Evolutionary conservation across 768 basidiomycete species (phyloP), one percentile per base, ranked within the genome.

Genomic region (Amanita thiersii): DNA sequence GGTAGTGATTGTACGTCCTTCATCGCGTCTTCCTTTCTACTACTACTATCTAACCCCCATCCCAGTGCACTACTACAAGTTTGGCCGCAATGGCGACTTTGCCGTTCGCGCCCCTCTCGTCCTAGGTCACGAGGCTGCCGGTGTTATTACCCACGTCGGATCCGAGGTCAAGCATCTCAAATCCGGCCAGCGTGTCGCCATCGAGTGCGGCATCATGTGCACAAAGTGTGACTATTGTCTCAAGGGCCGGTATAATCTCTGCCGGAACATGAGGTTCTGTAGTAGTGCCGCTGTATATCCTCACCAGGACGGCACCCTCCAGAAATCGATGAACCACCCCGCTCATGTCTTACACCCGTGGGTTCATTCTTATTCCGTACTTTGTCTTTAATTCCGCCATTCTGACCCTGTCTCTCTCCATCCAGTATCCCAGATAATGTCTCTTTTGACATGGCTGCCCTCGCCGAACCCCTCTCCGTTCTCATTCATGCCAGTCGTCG

Each of bases 381-480:
- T 47, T 24, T 45, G 17, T 34, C 37, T 6, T 18, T 45, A 19
- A 40, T 43, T 36, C 23, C n/a, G n/a, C n/a, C 38, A 45, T 31
- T 32, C 37, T 14, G 29, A 35, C 37, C 17, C 15, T 36, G n/a
- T n/a, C n/a, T 19, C 37, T 15, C 32, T 25, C 40, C 28, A 23
- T 39, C 23, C 51, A 88, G 86, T 17, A 66, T 96, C 17, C 88
- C 92, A 17, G 79, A 87, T 49, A 65, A 59, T 51, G 77, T 81
- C 57, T 70, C 81, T 26, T 88, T 79, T 53, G 85, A 90, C 48
- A 73, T 79, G 50, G 93, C 86, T 14, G 80, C 92, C 4, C 73
- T 97, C 45, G 90, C 92, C 6, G 94, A 98, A 58, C 94, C 94
- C 18, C 81, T 98, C 45, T 89, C 87, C 33, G 94, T 98, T 52